Conservation (phyloP, 176 grass and related monocot species). For the Musa itinerans region DNA sequence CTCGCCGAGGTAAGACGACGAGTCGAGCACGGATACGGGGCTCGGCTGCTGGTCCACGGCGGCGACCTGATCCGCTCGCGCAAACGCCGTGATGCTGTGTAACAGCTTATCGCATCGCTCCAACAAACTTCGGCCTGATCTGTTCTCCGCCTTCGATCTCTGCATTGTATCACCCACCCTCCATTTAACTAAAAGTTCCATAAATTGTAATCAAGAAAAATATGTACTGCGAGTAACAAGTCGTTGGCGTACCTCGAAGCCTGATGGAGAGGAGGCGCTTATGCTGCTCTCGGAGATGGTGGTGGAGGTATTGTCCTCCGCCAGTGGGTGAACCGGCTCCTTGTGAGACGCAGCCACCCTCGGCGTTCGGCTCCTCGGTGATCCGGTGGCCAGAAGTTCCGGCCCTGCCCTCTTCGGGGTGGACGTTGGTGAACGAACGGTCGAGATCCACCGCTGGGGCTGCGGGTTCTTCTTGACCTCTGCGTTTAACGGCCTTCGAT, state of each 20-base stretch:
- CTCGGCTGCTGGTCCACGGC: conserved; percentile 46
- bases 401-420: conserved; percentile 12
- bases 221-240: not conserved
- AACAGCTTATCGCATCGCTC: conserved; percentile 26
- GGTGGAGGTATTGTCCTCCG: conserved; percentile 59
- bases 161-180: not conserved
- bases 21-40: conserved; percentile 85
- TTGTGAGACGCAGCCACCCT: not conserved
- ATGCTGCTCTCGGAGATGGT: conserved; percentile 51
- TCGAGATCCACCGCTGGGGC: conserved; percentile 34
- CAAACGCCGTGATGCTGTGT: conserved; percentile 13
- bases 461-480: conserved; percentile 17
- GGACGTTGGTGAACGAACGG: conserved; percentile 29
- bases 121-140: conserved; percentile 6
- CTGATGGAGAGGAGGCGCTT: conserved; percentile 44
- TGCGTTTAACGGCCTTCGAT: conserved; percentile 12
- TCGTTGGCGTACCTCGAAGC: conserved; percentile 34
- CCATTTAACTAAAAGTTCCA: no score
- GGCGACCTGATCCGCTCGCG: not conserved
- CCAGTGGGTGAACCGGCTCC: not conserved
- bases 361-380: conserved; percentile 27
- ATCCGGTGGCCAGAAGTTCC: conserved; percentile 19
- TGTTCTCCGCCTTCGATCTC: conserved; percentile 3
- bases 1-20: conserved; percentile 46
- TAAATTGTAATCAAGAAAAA: no score